These are phyloP conservation scores for Mortierella claussenii DNA, from an alignment of 192 early-diverging fungal species.

Conservation along the genomic window DNA sequence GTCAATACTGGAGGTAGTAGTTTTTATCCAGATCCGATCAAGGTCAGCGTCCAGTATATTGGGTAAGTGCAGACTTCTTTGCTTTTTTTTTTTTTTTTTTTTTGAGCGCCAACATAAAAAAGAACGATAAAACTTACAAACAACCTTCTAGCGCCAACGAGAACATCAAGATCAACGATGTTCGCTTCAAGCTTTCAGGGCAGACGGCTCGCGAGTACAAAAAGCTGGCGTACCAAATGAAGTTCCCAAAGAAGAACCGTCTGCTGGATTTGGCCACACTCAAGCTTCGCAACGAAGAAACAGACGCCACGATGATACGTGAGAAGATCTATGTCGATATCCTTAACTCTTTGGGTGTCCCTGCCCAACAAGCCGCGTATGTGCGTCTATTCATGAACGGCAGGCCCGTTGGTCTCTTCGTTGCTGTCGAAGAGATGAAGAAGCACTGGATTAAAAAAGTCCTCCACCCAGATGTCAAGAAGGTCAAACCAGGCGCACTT, in stretches of 20 bases:
- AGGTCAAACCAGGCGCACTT: conserved; percentile 34
- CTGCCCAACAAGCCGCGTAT: conserved; percentile 42
- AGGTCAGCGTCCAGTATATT: conserved; percentile 29
- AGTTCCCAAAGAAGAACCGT: conserved; percentile 41
- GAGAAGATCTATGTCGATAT: conserved; percentile 58
- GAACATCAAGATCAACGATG: conserved; percentile 34
- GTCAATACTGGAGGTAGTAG: conserved; percentile 8
- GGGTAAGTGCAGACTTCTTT: neutral
- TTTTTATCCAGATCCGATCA: conserved; percentile 9
- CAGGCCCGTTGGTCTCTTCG: conserved; percentile 48
- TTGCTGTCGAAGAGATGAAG: conserved; percentile 54
- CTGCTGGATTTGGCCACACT: conserved; percentile 44
- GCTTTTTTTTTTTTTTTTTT: neutral
- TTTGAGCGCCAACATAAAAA: neutral
- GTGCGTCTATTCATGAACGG: conserved; percentile 52
- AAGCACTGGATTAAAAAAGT: conserved; percentile 31
- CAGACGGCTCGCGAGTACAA: conserved; percentile 42
- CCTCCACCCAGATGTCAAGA: conserved; percentile 38
- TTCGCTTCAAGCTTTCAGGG: conserved; percentile 48
- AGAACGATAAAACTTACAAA: too few species aligned
- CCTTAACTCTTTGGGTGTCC: conserved; percentile 51
- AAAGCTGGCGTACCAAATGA: conserved; percentile 54
- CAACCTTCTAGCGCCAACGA: conserved; percentile 34
- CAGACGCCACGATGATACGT: conserved; percentile 56
- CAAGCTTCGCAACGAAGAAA: conserved; percentile 51